Conservation (phyloP, 306 rosid genomes). For the Acacia confusa region DNA sequence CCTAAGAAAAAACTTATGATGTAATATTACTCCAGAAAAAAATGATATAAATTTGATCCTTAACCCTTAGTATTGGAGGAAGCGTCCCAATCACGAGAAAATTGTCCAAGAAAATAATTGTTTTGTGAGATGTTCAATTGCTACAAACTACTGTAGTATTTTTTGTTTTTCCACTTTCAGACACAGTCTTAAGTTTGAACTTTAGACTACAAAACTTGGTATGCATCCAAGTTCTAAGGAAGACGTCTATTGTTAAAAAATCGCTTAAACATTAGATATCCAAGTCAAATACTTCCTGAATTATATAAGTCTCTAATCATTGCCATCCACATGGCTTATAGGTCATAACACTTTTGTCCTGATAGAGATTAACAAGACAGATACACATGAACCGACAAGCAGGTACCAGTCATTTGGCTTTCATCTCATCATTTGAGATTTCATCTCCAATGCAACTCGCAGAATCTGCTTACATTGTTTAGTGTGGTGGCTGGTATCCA, state of each 20-base stretch:
- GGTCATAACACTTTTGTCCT: neutral
- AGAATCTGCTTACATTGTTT: constrained; percentile 16
- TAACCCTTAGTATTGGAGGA: too few relatives aligned
- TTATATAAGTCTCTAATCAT: neutral
- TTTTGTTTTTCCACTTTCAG: too few relatives aligned
- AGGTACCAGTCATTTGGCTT: neutral
- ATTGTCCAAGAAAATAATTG: too few relatives aligned
- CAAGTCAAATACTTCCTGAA: neutral
- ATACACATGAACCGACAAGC: neutral
- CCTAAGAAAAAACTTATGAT: too few relatives aligned
- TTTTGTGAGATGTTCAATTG: too few relatives aligned
- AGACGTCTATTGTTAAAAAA: too few relatives aligned
- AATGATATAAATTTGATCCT: too few relatives aligned
- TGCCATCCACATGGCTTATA: neutral
- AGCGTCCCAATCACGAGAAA: too few relatives aligned
- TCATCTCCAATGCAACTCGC: constrained; percentile 30
- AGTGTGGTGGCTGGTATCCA: constrained; percentile 19
- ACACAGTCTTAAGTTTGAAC: too few relatives aligned
- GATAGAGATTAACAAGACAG: neutral
- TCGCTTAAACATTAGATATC: neutral
- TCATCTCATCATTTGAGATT: neutral
- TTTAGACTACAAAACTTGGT: neutral
- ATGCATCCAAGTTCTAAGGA: neutral
- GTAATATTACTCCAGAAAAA: too few relatives aligned
- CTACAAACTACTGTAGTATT: too few relatives aligned